Conservation (phyloP, 2,329 filamentous ascomycete genomes). For the Aspergillus ochraceus region DNA sequence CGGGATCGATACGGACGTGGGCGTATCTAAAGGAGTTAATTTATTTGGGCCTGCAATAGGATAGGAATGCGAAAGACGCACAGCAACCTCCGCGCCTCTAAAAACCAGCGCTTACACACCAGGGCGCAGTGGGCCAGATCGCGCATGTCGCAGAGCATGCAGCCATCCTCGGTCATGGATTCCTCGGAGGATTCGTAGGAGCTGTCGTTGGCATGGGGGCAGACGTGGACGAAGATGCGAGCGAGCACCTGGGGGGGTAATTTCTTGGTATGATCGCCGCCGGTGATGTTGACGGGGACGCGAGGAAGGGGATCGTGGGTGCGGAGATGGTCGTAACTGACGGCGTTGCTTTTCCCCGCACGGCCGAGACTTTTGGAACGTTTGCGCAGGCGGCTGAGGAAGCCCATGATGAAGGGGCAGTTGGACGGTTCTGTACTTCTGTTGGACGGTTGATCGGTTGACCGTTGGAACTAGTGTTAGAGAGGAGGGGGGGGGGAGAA, state of each 20-base stretch:
- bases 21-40: slow-evolving; percentile 62
- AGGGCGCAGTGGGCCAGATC: slow-evolving; percentile 78
- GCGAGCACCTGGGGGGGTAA: slow-evolving; percentile 71
- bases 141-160: slow-evolving; percentile 90
- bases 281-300: slow-evolving; percentile 11
- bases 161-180: slow-evolving; percentile 73
- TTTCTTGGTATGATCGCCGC: slow-evolving; percentile 44
- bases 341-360: slow-evolving; percentile 23
- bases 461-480: background rate
- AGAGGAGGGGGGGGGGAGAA: background rate
- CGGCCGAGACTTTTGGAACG: slow-evolving; percentile 30
- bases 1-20: slow-evolving; percentile 87
- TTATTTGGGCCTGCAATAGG: too few relatives aligned
- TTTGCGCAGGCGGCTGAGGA: slow-evolving; percentile 30
- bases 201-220: slow-evolving; percentile 76
- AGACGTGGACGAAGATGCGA: slow-evolving; percentile 78
- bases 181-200: slow-evolving; percentile 81
- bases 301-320: slow-evolving; percentile 21
- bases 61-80: slow-evolving; percentile 46
- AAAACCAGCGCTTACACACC: slow-evolving; percentile 72
- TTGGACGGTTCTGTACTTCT: background rate
- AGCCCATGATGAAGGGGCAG: slow-evolving; percentile 27
- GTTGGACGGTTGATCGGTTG: background rate
- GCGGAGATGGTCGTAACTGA: slow-evolving; percentile 22
- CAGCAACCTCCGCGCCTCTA: slow-evolving; percentile 58